phyloP scores from a whole-genome alignment of 1,284 basidiomycete genomes.

The Papiliotrema fonsecae region DNA sequence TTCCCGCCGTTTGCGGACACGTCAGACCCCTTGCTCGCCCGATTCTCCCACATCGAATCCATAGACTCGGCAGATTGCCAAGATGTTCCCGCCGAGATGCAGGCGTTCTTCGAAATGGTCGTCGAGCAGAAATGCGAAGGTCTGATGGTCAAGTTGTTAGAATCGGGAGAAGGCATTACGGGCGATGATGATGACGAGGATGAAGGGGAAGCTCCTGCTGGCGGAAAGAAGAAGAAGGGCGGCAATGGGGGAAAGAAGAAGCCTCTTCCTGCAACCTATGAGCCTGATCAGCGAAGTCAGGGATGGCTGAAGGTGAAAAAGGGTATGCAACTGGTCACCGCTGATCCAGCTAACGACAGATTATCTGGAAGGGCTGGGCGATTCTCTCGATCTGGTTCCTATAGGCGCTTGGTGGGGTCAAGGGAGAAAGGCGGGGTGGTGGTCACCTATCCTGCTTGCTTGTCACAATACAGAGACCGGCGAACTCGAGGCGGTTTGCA shows the following conservation, averaged over 20 bases:
- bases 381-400: constrained; percentile 59
- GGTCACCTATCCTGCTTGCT: constrained; percentile 84
- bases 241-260: constrained; percentile 54
- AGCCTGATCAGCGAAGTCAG: constrained; percentile 60
- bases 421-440: constrained; percentile 89
- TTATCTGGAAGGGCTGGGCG: constrained; percentile 51
- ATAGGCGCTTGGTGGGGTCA: constrained; percentile 86
- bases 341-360: constrained; percentile 45
- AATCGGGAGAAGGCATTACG: constrained; percentile 41
- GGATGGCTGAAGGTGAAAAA: constrained; percentile 85
- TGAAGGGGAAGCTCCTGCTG: constrained; percentile 22
- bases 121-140: constrained; percentile 83
- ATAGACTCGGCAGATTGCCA: constrained; percentile 58
- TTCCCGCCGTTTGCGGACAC: constrained; percentile 57
- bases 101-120: constrained; percentile 73
- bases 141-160: constrained; percentile 82
- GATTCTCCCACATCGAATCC: constrained; percentile 70
- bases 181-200: constrained; percentile 38
- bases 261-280: constrained; percentile 78
- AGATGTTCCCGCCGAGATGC: constrained; percentile 55
- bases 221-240: constrained; percentile 19
- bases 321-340: constrained; percentile 40
- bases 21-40: constrained; percentile 54
- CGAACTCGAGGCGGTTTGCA: constrained; percentile 73
- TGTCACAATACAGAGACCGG: constrained; percentile 69